Conservation (phyloP, 306 rosid species). For the Citrullus amarus region DNA sequence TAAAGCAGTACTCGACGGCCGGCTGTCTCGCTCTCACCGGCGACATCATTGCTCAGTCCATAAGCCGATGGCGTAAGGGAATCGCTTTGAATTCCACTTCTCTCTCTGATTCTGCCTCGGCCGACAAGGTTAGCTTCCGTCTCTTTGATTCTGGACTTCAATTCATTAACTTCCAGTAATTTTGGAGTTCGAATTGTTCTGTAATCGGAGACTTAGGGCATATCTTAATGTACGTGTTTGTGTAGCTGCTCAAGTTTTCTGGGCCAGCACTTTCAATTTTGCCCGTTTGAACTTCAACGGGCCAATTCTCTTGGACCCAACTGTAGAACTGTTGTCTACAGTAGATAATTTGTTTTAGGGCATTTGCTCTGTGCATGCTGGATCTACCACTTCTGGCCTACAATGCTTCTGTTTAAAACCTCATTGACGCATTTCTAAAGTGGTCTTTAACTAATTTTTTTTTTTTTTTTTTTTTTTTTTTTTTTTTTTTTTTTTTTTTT, state of each 20-base stretch:
- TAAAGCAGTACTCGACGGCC: constrained; percentile 70
- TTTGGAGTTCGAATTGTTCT: neutral
- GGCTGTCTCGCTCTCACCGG: constrained; percentile 43
- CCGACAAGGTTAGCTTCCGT: neutral
- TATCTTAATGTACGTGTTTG: neutral
- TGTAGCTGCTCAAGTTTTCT: neutral
- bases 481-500: neutral
- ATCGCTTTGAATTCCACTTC: neutral
- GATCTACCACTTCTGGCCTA: neutral
- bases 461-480: neutral
- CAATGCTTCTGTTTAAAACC: neutral
- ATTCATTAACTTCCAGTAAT: neutral
- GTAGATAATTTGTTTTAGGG: neutral
- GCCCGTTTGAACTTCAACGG: neutral
- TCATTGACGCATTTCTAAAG: neutral
- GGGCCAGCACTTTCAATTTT: neutral
- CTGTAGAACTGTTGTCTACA: neutral
- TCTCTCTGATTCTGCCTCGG: neutral
- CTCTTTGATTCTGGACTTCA: constrained; percentile 11
- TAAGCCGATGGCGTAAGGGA: constrained; percentile 20
- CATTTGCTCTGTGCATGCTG: neutral
- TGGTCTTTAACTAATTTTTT: neutral
- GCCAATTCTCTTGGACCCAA: neutral
- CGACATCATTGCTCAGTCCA: constrained; percentile 47
- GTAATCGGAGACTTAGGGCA: neutral